phyloP scores from a whole-genome alignment of 192 early-diverging fungal species.

The Irineochytrium annulatum region DNA sequence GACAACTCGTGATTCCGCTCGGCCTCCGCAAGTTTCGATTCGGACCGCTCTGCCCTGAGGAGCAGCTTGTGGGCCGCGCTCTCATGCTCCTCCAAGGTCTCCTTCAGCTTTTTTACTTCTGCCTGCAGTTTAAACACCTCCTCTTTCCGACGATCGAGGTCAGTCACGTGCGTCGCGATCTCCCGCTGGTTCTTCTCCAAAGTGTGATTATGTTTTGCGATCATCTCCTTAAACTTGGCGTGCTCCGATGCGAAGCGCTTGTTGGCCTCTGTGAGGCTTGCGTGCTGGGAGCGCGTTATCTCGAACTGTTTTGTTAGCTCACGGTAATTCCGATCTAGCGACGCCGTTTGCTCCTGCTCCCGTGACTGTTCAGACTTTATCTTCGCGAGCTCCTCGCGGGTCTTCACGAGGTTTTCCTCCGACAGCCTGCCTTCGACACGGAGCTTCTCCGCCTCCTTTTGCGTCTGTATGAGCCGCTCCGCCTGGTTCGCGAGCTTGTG shows the following conservation, averaged over 20 bases:
- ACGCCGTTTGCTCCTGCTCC: conserved; percentile 16
- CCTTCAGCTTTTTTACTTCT: conserved; percentile 7
- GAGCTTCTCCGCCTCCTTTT: conserved; percentile 9
- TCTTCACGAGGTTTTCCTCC: conserved; percentile 18
- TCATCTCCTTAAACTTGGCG: conserved; percentile 24
- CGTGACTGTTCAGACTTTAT: conserved; percentile 19
- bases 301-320: conserved; percentile 26
- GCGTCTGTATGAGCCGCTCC: conserved; percentile 6
- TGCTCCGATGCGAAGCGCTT: conserved; percentile 15
- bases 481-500: conserved; percentile 25
- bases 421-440: not conserved
- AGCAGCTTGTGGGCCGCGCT: not conserved
- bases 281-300: conserved; percentile 3
- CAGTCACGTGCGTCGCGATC: not conserved
- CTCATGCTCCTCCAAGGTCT: not conserved
- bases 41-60: conserved; percentile 15
- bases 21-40: not conserved
- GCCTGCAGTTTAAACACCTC: not conserved
- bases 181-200: not conserved
- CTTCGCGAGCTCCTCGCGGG: conserved; percentile 23
- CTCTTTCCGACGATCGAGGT: conserved; percentile 8
- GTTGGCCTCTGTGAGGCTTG: conserved; percentile 15
- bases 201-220: conserved; percentile 8
- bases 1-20: not conserved
- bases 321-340: conserved; percentile 10